Evolutionary conservation across 2,329 filamentous ascomycete genomes (phyloP).

Genomic region (Plectosphaerella plurivora): DNA sequence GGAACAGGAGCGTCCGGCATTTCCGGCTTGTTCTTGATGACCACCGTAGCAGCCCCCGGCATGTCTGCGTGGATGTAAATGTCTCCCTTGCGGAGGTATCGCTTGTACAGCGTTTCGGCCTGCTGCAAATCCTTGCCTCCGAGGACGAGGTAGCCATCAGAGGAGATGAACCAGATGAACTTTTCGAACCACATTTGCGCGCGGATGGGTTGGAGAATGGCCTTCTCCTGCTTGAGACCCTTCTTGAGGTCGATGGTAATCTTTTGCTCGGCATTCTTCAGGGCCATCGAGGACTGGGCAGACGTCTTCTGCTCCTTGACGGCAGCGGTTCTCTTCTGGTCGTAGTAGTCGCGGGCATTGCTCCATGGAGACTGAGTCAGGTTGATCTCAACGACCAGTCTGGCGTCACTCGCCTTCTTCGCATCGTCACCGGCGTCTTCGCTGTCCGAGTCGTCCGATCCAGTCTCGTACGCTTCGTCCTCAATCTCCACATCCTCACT

Average conservation of each 20-base stretch:
- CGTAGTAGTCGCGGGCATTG: constrained; percentile 89
- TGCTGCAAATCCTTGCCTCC: constrained; percentile 86
- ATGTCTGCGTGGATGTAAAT: constrained; percentile 89
- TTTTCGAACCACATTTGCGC: constrained; percentile 96
- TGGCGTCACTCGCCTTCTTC: constrained; percentile 41
- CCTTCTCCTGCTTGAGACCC: constrained; percentile 86
- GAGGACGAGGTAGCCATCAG: constrained; percentile 89
- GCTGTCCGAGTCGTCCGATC: constrained; percentile 55
- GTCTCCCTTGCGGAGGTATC: constrained; percentile 82
- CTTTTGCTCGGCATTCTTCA: constrained; percentile 88
- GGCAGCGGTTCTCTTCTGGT: constrained; percentile 78
- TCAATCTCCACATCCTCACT: constrained; percentile 64
- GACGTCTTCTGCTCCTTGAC: constrained; percentile 85
- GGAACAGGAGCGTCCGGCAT: constrained; percentile 82
- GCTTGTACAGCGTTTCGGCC: constrained; percentile 86
- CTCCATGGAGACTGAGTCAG: constrained; percentile 78
- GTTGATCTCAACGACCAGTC: constrained; percentile 76
- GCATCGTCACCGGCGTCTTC: constrained; percentile 27
- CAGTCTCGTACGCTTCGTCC: constrained; percentile 58
- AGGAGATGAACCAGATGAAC: constrained; percentile 91
- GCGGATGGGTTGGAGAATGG: constrained; percentile 75
- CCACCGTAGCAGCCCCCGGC: constrained; percentile 74
- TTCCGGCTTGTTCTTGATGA: constrained; percentile 82
- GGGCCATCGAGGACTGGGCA: constrained; percentile 72
- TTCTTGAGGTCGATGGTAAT: constrained; percentile 82